phyloP scores from a whole-genome alignment of 192 early-diverging fungal species.

The Coemansia sp. region DNA sequence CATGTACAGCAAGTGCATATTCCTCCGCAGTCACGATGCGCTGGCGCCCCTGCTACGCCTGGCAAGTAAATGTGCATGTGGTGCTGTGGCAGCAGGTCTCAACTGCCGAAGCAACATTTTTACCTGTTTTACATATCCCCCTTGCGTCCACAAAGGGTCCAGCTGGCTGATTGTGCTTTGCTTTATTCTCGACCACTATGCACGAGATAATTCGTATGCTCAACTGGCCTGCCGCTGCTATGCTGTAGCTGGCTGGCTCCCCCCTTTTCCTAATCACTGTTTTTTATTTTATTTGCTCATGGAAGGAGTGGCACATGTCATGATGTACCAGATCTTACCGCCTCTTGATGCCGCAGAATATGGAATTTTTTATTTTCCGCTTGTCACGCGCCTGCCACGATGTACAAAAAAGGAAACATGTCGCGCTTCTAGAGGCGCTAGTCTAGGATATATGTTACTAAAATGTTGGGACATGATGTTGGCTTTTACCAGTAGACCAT shows the following conservation, averaged over 20 bases:
- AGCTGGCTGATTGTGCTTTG: neutral
- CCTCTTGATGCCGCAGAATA: neutral
- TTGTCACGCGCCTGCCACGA: neutral
- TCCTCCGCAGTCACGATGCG: neutral
- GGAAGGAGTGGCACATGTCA: neutral
- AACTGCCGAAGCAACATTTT: neutral
- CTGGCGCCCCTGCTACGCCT: neutral
- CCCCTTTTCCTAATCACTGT: neutral
- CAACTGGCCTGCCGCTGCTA: neutral
- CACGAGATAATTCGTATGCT: constrained; percentile 15
- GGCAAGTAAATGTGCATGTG: neutral
- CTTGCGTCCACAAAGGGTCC: neutral
- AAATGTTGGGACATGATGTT: constrained; percentile 15
- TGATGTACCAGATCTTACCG: neutral
- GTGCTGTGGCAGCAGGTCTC: neutral
- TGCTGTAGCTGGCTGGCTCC: neutral
- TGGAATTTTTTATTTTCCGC: neutral
- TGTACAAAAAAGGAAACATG: neutral
- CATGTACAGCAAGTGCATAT: neutral
- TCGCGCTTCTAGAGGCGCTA: neutral
- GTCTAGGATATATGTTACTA: neutral
- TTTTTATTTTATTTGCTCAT: neutral
- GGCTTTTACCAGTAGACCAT: constrained; percentile 40
- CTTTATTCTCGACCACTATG: constrained; percentile 2
- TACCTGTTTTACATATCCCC: neutral